A percentile compares a stretch with the other conserved stretches of the same genome.
phyloP scores from a whole-genome alignment of 495 filamentous ascomycete genomes.

The Penicillium lividum region DNA sequence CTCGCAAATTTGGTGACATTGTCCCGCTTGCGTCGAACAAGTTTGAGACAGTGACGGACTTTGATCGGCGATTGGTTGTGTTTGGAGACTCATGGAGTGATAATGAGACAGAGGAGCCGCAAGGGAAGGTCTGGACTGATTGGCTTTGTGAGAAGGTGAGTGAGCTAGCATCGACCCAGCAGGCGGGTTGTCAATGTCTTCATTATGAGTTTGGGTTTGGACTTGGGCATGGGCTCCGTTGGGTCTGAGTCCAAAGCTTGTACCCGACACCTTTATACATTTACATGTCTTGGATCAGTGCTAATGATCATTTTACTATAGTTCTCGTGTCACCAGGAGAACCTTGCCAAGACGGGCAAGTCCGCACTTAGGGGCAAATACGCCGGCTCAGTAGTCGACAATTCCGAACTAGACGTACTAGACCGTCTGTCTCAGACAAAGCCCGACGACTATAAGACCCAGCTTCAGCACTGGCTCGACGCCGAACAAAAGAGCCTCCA shows the following conservation, averaged over 20 bases:
- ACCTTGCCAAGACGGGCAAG: slow-evolving; percentile 42
- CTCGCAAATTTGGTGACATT: slow-evolving; percentile 29
- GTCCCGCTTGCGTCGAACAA: slow-evolving; percentile 20
- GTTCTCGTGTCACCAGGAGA: slow-evolving; percentile 49
- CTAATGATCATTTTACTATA: slow-evolving; percentile 18
- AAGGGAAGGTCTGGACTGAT: slow-evolving; percentile 47
- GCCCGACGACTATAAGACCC: slow-evolving; percentile 43
- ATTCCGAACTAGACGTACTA: slow-evolving; percentile 29
- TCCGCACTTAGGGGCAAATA: slow-evolving; percentile 29
- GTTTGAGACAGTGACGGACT: slow-evolving; percentile 26
- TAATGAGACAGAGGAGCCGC: slow-evolving; percentile 37
- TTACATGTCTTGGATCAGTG: background rate
- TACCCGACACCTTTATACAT: background rate
- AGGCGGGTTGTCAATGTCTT: slow-evolving; percentile 9
- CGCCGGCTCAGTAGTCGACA: slow-evolving; percentile 46
- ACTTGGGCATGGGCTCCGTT: background rate
- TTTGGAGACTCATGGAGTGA: slow-evolving; percentile 56
- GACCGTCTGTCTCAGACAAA: slow-evolving; percentile 31
- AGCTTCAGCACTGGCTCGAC: slow-evolving; percentile 43
- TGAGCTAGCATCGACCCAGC: background rate
- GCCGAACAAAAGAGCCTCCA: slow-evolving; percentile 29
- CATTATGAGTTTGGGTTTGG: background rate
- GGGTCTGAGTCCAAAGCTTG: slow-evolving; percentile 1
- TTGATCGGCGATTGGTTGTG: slow-evolving; percentile 43
- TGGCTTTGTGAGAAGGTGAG: slow-evolving; percentile 47